A percentile compares a stretch with the other conserved stretches of the same genome.
Conservation (phyloP, 2,329 filamentous ascomycete species). For the Amauroascus verrucosus region DNA sequence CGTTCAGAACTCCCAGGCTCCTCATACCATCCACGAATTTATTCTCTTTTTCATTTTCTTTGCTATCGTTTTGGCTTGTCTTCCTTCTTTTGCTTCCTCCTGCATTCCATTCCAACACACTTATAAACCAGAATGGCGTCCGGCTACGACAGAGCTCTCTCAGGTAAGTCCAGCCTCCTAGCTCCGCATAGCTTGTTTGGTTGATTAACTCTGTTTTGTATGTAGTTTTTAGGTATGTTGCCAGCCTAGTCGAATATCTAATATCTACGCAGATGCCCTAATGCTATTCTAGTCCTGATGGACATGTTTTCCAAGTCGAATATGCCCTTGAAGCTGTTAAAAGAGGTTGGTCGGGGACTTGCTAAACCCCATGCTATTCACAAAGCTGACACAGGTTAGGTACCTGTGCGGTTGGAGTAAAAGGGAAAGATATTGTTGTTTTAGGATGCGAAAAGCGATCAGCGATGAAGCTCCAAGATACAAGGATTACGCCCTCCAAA, state of each 20-base stretch:
- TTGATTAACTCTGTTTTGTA: conserved; percentile 15
- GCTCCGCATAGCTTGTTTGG: conserved; percentile 33
- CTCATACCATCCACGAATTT: neutral
- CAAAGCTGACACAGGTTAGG: conserved; percentile 42
- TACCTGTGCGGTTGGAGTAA: conserved; percentile 96
- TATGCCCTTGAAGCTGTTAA: conserved; percentile 98
- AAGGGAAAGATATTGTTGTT: conserved; percentile 87
- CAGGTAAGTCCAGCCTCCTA: conserved; percentile 54
- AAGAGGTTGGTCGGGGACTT: conserved; percentile 54
- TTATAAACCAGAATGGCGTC: conserved; percentile 57
- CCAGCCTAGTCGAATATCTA: neutral
- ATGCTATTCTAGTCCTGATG: conserved; percentile 69
- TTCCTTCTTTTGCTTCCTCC: neutral
- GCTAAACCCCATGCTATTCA: conserved; percentile 17
- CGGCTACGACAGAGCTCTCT: conserved; percentile 97
- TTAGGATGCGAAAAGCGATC: conserved; percentile 97
- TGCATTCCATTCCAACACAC: neutral
- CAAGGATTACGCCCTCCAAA: conserved; percentile 96
- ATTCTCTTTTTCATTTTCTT: neutral
- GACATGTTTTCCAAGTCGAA: conserved; percentile 99
- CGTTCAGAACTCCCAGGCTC: neutral
- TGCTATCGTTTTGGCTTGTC: neutral
- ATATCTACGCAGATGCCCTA: conserved; percentile 23
- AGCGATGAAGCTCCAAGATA: conserved; percentile 98
- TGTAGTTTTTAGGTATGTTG: conserved; percentile 67